Evolutionary conservation across 192 early-diverging fungal genomes (phyloP).

Genomic region (Gigaspora rosea): DNA sequence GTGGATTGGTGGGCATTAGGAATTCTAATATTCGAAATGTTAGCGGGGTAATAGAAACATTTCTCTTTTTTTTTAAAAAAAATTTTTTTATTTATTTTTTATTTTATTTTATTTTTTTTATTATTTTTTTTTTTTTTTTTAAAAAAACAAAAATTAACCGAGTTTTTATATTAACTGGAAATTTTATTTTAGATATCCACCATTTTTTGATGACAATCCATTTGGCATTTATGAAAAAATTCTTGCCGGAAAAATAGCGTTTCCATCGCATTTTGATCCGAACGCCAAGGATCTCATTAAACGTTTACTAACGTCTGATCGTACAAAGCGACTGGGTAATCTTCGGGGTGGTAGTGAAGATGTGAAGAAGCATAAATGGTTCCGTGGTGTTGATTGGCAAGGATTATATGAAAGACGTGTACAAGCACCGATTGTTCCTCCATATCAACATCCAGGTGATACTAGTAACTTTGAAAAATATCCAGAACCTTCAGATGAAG

Average conservation of each 20-base stretch:
- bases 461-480: conserved; percentile 98
- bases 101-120: too few relatives aligned
- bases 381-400: conserved; percentile 90
- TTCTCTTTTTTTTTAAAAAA: neutral
- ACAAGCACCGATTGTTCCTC: conserved; percentile 89
- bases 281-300: conserved; percentile 89
- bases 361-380: conserved; percentile 95
- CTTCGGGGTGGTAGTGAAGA: conserved; percentile 82
- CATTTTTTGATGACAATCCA: conserved; percentile 97
- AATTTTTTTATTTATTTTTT: too few relatives aligned
- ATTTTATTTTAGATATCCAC: conserved; percentile 66
- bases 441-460: conserved; percentile 86
- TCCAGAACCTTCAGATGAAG: conserved; percentile 77
- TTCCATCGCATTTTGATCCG: conserved; percentile 85
- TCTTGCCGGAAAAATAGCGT: conserved; percentile 83
- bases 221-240: conserved; percentile 99
- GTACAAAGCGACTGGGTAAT: conserved; percentile 92
- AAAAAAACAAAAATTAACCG: too few relatives aligned
- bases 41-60: conserved; percentile 70
- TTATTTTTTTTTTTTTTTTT: too few relatives aligned
- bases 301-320: conserved; percentile 87
- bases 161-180: neutral
- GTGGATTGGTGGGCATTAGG: conserved; percentile 99
- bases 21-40: conserved; percentile 97
- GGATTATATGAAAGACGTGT: conserved; percentile 75